These are phyloP conservation scores for Antitrichia curtipendula DNA, from an alignment of 225 moss, liverwort and hornwort genomes.

Conservation along the genomic window DNA sequence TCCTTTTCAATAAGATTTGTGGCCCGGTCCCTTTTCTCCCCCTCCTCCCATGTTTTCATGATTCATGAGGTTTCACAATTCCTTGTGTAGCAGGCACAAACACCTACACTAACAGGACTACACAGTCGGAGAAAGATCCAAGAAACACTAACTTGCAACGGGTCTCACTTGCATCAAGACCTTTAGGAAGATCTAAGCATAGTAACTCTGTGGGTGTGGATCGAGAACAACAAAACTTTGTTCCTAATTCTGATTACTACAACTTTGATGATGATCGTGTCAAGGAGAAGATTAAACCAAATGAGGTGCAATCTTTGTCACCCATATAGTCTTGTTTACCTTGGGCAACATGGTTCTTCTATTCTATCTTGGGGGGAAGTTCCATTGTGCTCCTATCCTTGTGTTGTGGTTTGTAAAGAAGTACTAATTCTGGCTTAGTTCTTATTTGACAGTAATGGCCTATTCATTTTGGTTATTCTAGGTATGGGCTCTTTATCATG, in stretches of 20 bases:
- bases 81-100: neutral
- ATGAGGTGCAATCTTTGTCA: slow-evolving; percentile 5
- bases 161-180: neutral
- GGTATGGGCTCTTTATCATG: slow-evolving; percentile 46
- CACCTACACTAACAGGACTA: neutral
- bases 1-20: neutral
- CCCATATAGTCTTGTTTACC: neutral
- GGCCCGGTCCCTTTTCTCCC: neutral
- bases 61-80: neutral
- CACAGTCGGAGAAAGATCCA: neutral
- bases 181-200: slow-evolving; percentile 2
- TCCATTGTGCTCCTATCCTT: neutral
- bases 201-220: neutral
- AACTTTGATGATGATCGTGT: slow-evolving; percentile 27
- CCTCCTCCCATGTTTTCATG: neutral
- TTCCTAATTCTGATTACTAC: slow-evolving; percentile 38
- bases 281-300: slow-evolving; percentile 9
- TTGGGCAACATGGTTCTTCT: neutral
- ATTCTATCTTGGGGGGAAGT: neutral
- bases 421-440: neutral
- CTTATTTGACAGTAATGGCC: neutral
- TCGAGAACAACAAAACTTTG: neutral
- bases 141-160: neutral
- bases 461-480: neutral
- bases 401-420: neutral